Evolutionary conservation across 2,329 filamentous ascomycete genomes (phyloP), one percentile per base, ranked within the genome.

Genomic region (Claviceps capensis): DNA sequence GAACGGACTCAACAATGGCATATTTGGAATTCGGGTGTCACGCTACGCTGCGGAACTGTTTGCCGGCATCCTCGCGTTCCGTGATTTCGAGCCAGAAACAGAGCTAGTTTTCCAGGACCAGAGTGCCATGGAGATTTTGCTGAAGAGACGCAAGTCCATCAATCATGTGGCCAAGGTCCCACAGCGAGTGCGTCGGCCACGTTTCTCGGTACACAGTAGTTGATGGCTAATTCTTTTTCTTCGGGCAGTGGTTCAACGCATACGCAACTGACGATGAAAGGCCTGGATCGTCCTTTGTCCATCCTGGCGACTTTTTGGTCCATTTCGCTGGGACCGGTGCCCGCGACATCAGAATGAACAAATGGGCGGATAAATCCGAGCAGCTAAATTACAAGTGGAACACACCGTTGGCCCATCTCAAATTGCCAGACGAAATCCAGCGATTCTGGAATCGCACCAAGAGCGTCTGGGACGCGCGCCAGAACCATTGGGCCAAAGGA

Each of bases 191-290:
- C 26, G 53, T 45, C 17, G 17, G n/a, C 41, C 5, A 14, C 3
- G 5, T 14, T 13, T 23, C 11, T n/a, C 26, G 11, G 2, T n/a
- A n/a, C 36, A n/a, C 23, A 2, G 14, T 5, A 19, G 34, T 13
- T 11, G 3, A 17, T 37, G 46, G 17, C 46, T 46, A 26, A 37
- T 37, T 36, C 23, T 37, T 22, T 16, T 5, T 48, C 11, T 11
- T 26, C 30, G 11, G 8, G 8, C 11, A 54, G 50, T 59, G 58
- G 57, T 58, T 59, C 46, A 59, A 59, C 22, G 51, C 58, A 2
- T 59, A 59, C 37, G 19, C n/a, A 11, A 47, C 9, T 7, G 43
- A 47, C 5, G 51, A 47, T 2, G n/a, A 16, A 26, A 41, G 46
- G 2, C 5, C 43, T 7, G 40, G 19, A n/a, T 5, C 40, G 16